phyloP scores from a whole-genome alignment of 1,139 yeast species.

The Geotrichum fermentans region DNA sequence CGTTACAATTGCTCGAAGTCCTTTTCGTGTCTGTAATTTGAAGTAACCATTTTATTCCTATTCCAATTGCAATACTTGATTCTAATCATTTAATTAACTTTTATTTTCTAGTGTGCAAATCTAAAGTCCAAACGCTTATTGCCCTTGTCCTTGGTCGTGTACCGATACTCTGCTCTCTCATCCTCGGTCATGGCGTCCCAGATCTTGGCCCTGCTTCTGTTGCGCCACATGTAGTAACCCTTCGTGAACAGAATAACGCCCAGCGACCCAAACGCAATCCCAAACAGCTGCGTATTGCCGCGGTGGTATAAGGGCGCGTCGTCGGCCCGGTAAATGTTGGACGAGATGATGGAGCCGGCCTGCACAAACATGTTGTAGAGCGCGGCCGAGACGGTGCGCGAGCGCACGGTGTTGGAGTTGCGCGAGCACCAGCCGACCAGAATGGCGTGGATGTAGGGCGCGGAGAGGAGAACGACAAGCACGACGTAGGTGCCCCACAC shows the following conservation, averaged over 20 bases:
- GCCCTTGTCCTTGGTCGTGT: constrained; percentile 46
- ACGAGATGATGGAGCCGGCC: constrained; percentile 47
- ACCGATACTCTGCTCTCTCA: constrained; percentile 44
- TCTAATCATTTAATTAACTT: too few relatives aligned
- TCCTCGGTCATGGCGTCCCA: constrained; percentile 49
- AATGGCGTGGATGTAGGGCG: constrained; percentile 48
- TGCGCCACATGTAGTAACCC: constrained; percentile 46
- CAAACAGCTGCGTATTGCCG: constrained; percentile 49
- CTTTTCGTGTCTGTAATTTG: too few relatives aligned
- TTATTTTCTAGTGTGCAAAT: constrained; percentile 34
- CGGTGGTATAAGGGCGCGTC: constrained; percentile 56
- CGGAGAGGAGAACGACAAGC: constrained; percentile 44
- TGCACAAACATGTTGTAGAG: constrained; percentile 60
- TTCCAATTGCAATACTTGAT: too few relatives aligned
- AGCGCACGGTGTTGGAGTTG: constrained; percentile 55
- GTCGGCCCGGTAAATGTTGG: constrained; percentile 52
- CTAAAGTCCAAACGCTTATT: constrained; percentile 50
- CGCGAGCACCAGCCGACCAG: constrained; percentile 57
- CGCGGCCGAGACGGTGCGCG: constrained; percentile 58
- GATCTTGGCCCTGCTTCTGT: constrained; percentile 40
- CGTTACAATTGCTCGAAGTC: too few relatives aligned
- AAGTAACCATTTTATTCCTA: too few relatives aligned
- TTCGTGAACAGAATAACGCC: constrained; percentile 25
- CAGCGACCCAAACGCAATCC: constrained; percentile 36
- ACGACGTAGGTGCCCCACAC: constrained; percentile 52